Percentiles rank a stretch among this genome's conserved stretches.
These are phyloP conservation scores for Dillenia turbinata DNA, from an alignment of 164 flowering plant genomes.

Conservation along the genomic window DNA sequence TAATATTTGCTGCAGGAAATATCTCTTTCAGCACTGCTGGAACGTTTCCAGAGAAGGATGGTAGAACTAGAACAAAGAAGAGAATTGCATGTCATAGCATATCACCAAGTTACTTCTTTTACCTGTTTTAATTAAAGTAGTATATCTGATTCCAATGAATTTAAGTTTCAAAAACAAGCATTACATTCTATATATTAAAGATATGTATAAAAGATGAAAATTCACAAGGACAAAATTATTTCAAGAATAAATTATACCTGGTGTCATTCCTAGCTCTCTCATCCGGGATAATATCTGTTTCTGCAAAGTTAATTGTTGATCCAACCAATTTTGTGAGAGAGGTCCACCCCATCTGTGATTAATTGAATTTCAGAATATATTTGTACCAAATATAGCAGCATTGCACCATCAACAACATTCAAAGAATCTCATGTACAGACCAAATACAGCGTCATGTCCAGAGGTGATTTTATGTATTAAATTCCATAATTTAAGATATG, in stretches of 20 bases:
- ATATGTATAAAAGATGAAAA: too few species aligned
- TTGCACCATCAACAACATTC: too few species aligned
- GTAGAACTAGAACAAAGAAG: slow-evolving; percentile 54
- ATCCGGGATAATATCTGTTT: slow-evolving; percentile 78
- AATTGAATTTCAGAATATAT: background rate
- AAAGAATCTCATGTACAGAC: background rate
- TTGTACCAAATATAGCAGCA: too few species aligned
- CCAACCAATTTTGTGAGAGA: slow-evolving; percentile 81
- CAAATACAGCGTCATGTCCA: background rate
- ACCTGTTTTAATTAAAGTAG: too few species aligned
- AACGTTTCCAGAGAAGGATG: slow-evolving; percentile 96
- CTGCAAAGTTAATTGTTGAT: slow-evolving; percentile 74
- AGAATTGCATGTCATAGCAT: slow-evolving; percentile 4
- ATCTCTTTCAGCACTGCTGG: slow-evolving; percentile 70
- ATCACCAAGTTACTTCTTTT: too few species aligned
- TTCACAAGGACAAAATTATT: background rate
- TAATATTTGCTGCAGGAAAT: slow-evolving; percentile 81
- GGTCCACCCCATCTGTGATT: slow-evolving; percentile 96
- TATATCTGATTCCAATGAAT: too few species aligned
- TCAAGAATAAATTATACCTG: slow-evolving; percentile 44
- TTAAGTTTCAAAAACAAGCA: too few species aligned
- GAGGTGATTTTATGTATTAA: too few species aligned
- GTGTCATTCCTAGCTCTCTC: slow-evolving; percentile 95
- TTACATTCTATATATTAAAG: too few species aligned
- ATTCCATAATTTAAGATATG: too few species aligned